A percentile compares a stretch with the other conserved stretches of the same genome.
Conservation (phyloP, 1,139 yeast species). For the Diutina rugosa region DNA sequence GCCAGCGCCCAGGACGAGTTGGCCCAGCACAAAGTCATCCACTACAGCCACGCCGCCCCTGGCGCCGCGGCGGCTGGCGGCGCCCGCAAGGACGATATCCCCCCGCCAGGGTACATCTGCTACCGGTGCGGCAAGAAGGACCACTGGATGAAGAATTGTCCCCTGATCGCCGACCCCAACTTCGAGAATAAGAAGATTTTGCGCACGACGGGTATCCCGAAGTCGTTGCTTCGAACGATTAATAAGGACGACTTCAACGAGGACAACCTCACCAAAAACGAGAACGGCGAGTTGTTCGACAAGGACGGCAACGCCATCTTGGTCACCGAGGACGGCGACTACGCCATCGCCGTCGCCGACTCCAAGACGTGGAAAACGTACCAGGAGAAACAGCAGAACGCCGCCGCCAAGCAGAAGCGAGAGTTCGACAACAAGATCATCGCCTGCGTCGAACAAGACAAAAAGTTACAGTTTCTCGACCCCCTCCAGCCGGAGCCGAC, state of each 20-base stretch:
- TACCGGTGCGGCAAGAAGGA: conserved; percentile 95
- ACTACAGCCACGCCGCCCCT: conserved; percentile 18
- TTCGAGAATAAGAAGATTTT: conserved; percentile 87
- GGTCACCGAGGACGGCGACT: conserved; percentile 91
- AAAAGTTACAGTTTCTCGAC: conserved; percentile 33
- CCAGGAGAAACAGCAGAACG: conserved; percentile 53
- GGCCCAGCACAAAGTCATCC: conserved; percentile 63
- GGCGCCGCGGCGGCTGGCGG: neutral
- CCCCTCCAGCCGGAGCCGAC: conserved; percentile 52
- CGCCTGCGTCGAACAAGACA: conserved; percentile 25
- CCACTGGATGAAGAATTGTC: conserved; percentile 95
- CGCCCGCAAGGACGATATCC: conserved; percentile 41
- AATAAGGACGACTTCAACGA: conserved; percentile 34
- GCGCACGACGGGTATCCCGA: conserved; percentile 95
- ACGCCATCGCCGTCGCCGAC: conserved; percentile 91
- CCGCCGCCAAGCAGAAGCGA: conserved; percentile 33
- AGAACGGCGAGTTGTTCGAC: conserved; percentile 38
- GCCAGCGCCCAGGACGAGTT: conserved; percentile 84
- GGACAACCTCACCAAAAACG: conserved; percentile 29
- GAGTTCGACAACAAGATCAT: conserved; percentile 26
- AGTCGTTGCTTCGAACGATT: conserved; percentile 76
- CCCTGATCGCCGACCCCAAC: conserved; percentile 83
- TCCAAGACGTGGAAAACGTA: conserved; percentile 82
- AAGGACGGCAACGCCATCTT: conserved; percentile 60
- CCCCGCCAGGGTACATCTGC: conserved; percentile 94